phyloP scores from a whole-genome alignment of 2,329 filamentous ascomycete genomes.

The Periconia sp. region DNA sequence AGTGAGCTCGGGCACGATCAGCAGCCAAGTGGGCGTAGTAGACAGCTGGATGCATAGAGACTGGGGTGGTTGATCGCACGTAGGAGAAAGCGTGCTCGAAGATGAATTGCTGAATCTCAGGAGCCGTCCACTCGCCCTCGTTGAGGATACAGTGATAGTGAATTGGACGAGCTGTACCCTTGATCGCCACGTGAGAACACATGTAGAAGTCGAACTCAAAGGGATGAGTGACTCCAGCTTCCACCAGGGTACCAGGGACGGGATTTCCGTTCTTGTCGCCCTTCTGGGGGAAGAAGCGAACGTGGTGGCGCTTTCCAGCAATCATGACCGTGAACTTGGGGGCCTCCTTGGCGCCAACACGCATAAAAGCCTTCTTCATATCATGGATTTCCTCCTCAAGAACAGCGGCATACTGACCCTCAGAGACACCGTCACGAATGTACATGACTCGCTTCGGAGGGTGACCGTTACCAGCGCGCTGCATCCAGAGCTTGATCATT shows the following conservation, averaged over 20 bases:
- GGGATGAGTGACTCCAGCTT: slow-evolving; percentile 86
- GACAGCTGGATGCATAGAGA: slow-evolving; percentile 83
- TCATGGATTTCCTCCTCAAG: slow-evolving; percentile 74
- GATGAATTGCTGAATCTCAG: slow-evolving; percentile 80
- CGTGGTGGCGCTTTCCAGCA: slow-evolving; percentile 90
- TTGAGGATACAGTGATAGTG: slow-evolving; percentile 90
- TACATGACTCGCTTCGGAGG: slow-evolving; percentile 79
- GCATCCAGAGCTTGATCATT: slow-evolving; percentile 67
- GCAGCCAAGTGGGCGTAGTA: slow-evolving; percentile 96
- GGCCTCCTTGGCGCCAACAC: slow-evolving; percentile 37
- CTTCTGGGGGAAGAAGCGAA: slow-evolving; percentile 81
- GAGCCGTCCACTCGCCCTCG: slow-evolving; percentile 68
- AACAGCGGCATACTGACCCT: slow-evolving; percentile 81
- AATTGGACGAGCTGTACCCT: slow-evolving; percentile 89
- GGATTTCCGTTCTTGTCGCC: slow-evolving; percentile 79
- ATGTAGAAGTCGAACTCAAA: slow-evolving; percentile 88
- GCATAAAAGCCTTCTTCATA: slow-evolving; percentile 64
- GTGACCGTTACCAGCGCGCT: slow-evolving; percentile 54
- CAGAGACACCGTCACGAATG: slow-evolving; percentile 88
- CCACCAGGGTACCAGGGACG: slow-evolving; percentile 82
- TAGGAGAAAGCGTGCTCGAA: slow-evolving; percentile 97
- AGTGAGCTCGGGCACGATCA: slow-evolving; percentile 75
- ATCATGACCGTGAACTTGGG: slow-evolving; percentile 83
- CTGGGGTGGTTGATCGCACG: slow-evolving; percentile 85
- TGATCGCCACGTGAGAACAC: slow-evolving; percentile 75